Conservation (phyloP, 768 basidiomycete genomes). For the Kondoa malvinella region DNA sequence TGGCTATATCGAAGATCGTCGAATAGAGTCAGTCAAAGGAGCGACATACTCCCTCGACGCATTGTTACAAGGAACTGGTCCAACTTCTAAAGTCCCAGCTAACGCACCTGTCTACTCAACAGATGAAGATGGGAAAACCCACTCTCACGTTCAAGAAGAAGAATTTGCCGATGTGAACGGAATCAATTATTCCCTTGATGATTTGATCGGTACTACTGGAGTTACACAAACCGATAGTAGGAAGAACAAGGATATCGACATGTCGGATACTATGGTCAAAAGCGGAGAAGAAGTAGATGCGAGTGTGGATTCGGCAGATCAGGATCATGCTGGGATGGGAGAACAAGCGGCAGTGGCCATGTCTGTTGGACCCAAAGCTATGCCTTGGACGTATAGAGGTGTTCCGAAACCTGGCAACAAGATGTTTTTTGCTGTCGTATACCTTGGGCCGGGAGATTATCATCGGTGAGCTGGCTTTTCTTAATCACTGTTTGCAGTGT, state of each 20-base stretch:
- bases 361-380: constrained; percentile 9
- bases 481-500: background rate
- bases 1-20: constrained; percentile 55
- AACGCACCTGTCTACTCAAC: constrained; percentile 36
- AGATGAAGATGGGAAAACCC: constrained; percentile 10
- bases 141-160: constrained; percentile 47
- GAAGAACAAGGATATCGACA: background rate
- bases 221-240: background rate
- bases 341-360: constrained; percentile 13
- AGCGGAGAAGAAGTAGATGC: background rate
- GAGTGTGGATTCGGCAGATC: constrained; percentile 3
- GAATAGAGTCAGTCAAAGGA: constrained; percentile 93
- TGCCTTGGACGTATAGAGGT: constrained; percentile 18
- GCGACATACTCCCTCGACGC: constrained; percentile 92
- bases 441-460: constrained; percentile 95
- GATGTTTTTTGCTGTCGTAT: constrained; percentile 84
- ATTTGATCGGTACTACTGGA: constrained; percentile 51
- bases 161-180: constrained; percentile 95
- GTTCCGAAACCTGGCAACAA: constrained; percentile 51
- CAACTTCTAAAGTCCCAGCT: constrained; percentile 34
- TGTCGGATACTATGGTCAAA: background rate
- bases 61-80: constrained; percentile 46
- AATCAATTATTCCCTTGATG: constrained; percentile 82
- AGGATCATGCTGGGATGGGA: constrained; percentile 10
- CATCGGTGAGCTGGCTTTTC: constrained; percentile 41